Percentiles rank a stretch among this genome's conserved stretches.
phyloP scores from a whole-genome alignment of 208 protist genomes.

The Leishmania arabica region DNA sequence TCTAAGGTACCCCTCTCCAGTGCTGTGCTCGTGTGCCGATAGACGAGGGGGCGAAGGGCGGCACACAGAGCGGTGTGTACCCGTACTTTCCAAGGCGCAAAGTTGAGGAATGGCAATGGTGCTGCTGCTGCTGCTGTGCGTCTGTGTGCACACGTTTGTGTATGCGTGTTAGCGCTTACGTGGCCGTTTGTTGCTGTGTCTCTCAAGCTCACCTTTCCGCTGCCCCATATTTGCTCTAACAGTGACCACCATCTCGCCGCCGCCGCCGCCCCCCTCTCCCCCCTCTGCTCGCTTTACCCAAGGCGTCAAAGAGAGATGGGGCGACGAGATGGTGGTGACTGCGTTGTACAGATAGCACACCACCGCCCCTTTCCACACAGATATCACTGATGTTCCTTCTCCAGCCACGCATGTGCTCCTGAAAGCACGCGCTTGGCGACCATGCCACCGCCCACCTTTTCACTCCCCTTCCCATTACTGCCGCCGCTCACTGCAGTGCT shows the following conservation, averaged over 20 bases:
- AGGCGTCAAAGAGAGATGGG: background rate
- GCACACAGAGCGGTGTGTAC: background rate
- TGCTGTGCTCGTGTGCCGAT: background rate
- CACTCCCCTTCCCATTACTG: background rate
- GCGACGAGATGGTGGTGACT: background rate
- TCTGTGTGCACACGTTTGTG: background rate
- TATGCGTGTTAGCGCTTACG: background rate
- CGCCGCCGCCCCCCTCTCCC: background rate
- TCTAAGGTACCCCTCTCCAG: background rate
- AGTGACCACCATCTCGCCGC: background rate
- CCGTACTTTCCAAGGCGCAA: too few relatives aligned
- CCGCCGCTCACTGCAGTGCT: background rate
- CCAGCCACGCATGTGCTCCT: background rate
- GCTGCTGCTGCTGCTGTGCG: constrained; percentile 2
- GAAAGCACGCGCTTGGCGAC: background rate
- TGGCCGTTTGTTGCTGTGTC: background rate
- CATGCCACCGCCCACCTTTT: background rate
- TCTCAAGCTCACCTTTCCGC: background rate
- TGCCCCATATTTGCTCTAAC: background rate
- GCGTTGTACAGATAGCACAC: background rate
- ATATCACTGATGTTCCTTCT: background rate
- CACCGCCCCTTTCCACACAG: background rate
- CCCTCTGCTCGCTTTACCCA: background rate
- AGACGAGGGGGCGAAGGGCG: background rate
- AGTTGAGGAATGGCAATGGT: background rate